Evolutionary conservation across 495 filamentous ascomycete genomes (phyloP).

Genomic region (Xylaria grammica): DNA sequence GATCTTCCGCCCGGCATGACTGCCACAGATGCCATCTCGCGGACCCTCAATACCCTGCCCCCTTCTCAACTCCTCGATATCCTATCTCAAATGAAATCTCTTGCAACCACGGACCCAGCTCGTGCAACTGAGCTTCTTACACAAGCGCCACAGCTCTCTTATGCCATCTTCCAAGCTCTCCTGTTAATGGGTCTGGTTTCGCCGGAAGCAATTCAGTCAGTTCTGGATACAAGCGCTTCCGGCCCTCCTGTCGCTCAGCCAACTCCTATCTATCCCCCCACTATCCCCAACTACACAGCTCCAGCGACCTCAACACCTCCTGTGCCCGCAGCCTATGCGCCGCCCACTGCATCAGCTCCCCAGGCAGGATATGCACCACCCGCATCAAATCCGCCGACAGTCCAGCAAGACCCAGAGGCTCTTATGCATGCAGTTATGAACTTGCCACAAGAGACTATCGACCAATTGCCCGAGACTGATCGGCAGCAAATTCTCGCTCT

Average conservation of each 20-base stretch:
- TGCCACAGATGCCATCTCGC: slow-evolving; percentile 88
- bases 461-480: slow-evolving; percentile 72
- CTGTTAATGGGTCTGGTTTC: slow-evolving; percentile 93
- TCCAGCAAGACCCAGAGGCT: slow-evolving; percentile 63
- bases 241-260: slow-evolving; percentile 25
- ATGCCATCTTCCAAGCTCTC: slow-evolving; percentile 94
- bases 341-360: slow-evolving; percentile 21
- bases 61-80: slow-evolving; percentile 92
- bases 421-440: slow-evolving; percentile 76
- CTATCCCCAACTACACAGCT: slow-evolving; percentile 22
- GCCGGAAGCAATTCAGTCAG: slow-evolving; percentile 54
- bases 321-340: slow-evolving; percentile 28
- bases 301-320: slow-evolving; percentile 37
- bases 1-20: slow-evolving; percentile 80
- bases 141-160: slow-evolving; percentile 90
- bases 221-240: slow-evolving; percentile 45
- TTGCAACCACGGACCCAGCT: slow-evolving; percentile 78
- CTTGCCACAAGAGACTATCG: slow-evolving; percentile 76
- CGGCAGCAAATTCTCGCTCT: slow-evolving; percentile 78
- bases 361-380: slow-evolving; percentile 46
- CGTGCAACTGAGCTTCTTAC: slow-evolving; percentile 86
- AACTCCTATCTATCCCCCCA: slow-evolving; percentile 22
- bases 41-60: slow-evolving; percentile 83
- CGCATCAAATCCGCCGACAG: slow-evolving; percentile 43
- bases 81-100: slow-evolving; percentile 89